phyloP scores from a whole-genome alignment of 345 rosid species.

The Fremontodendron californicum region DNA sequence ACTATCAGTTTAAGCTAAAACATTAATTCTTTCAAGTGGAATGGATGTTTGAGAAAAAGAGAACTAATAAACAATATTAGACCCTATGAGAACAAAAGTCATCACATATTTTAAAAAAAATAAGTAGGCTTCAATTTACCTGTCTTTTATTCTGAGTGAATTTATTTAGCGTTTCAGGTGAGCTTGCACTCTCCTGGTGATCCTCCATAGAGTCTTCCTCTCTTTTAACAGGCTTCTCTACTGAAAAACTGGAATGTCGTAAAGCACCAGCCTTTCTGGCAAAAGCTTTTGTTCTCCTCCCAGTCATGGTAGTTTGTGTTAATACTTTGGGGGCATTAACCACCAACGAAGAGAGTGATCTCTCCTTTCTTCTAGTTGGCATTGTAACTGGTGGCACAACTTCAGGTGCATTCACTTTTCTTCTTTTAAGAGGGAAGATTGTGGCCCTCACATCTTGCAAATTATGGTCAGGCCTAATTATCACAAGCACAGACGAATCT shows the following conservation, averaged over 20 bases:
- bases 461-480: constrained; percentile 77
- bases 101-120: not conserved
- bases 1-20: constrained; percentile 7
- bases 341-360: constrained; percentile 90
- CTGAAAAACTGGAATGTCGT: constrained; percentile 42
- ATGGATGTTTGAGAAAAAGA: not conserved
- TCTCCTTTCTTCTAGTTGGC: constrained; percentile 87
- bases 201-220: constrained; percentile 58
- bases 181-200: constrained; percentile 55
- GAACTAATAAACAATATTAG: not conserved
- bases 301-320: constrained; percentile 57
- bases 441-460: constrained; percentile 84
- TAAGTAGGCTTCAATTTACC: constrained; percentile 38
- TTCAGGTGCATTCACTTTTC: constrained; percentile 63
- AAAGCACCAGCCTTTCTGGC: constrained; percentile 49
- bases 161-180: constrained; percentile 58
- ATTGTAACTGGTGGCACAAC: constrained; percentile 48
- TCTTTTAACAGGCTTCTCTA: constrained; percentile 44
- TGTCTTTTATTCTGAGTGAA: constrained; percentile 54
- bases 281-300: constrained; percentile 64
- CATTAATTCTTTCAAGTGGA: not conserved
- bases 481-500: constrained; percentile 2
- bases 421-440: constrained; percentile 77
- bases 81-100: not conserved
- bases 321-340: constrained; percentile 76